These are phyloP conservation scores for Paecilomyces sp. DNA, from an alignment of 2,329 filamentous ascomycete species.

Conservation along the genomic window DNA sequence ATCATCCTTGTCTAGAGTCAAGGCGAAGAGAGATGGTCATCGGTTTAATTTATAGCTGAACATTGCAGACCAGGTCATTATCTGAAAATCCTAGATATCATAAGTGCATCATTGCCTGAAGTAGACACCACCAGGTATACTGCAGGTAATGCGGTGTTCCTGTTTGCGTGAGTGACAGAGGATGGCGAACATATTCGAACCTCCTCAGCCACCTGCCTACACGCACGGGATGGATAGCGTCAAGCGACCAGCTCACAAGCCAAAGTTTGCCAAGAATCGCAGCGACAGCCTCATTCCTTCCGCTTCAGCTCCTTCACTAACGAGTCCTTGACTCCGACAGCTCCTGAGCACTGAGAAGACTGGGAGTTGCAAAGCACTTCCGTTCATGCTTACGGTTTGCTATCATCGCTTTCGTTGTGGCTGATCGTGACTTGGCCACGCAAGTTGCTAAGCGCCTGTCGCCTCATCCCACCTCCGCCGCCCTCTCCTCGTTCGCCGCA, in stretches of 20 bases:
- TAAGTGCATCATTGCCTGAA: background rate
- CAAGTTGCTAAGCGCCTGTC: background rate
- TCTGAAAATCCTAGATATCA: background rate
- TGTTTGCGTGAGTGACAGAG: background rate
- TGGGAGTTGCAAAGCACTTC: background rate
- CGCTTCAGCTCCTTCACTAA: background rate
- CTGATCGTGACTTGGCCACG: background rate
- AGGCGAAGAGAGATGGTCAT: background rate
- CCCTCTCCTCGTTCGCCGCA: background rate
- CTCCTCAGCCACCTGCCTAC: background rate
- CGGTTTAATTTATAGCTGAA: too few species aligned
- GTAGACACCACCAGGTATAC: background rate
- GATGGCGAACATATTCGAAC: background rate
- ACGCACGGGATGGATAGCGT: slow-evolving; percentile 1
- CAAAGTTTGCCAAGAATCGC: background rate
- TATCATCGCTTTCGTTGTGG: background rate
- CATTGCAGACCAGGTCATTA: background rate
- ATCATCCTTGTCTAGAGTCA: too few species aligned
- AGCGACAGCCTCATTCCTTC: background rate
- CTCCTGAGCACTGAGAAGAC: background rate
- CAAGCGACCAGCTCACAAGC: slow-evolving; percentile 2
- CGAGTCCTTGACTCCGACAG: background rate
- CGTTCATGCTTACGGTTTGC: background rate
- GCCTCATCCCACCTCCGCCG: slow-evolving; percentile 2
- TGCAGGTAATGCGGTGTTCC: background rate